Conservation (phyloP, 176 grass and related monocot genomes). For the Carex myosuroides region DNA sequence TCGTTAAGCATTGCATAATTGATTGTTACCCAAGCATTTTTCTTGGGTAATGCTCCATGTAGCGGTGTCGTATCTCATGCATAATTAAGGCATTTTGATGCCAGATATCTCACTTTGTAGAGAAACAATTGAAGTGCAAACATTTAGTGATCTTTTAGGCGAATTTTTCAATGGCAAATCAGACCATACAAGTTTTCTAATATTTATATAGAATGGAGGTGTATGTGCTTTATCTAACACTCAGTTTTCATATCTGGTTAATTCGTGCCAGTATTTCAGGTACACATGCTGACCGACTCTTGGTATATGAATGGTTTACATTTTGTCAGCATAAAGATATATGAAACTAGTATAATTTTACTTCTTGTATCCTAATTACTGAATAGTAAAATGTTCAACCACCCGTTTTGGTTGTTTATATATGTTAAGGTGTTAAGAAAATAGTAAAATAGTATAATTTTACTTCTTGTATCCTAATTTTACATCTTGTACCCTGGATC, state of each 20-base stretch:
- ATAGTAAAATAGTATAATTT: too few species aligned
- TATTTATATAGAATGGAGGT: background rate
- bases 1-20: background rate
- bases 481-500: background rate
- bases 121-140: background rate
- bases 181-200: background rate
- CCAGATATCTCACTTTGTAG: background rate
- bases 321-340: too few species aligned
- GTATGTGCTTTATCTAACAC: background rate
- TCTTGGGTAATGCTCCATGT: background rate
- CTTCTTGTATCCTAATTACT: too few species aligned
- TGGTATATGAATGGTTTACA: too few species aligned
- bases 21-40: background rate
- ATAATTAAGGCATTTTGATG: background rate
- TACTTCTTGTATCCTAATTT: background rate
- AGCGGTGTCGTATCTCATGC: background rate
- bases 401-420: background rate
- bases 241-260: background rate
- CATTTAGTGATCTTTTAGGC: background rate
- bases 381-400: background rate
- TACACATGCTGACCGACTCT: background rate
- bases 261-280: background rate
- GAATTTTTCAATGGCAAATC: background rate
- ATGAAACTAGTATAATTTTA: too few species aligned
- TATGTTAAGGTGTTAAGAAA: background rate